These are phyloP conservation scores for Saccharomycopsis fibuligera DNA, from an alignment of 805 yeast species.

Conservation along the genomic window DNA sequence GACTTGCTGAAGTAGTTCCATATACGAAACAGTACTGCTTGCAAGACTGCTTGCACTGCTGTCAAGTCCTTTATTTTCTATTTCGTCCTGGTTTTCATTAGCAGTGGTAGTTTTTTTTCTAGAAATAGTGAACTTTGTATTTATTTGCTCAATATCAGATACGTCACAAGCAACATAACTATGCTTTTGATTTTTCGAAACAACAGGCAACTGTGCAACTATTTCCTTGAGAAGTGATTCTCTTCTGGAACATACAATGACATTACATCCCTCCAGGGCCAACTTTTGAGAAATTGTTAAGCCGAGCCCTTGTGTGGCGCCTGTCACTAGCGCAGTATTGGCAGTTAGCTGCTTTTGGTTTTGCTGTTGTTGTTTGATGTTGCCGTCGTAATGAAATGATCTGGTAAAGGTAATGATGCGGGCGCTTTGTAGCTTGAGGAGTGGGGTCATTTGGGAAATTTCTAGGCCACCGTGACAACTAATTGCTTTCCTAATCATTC, in stretches of 20 bases:
- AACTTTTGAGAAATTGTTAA: constrained; percentile 44
- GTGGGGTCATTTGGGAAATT: too few species aligned
- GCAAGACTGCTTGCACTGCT: neutral
- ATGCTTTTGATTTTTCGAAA: constrained; percentile 26
- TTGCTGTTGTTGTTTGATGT: too few species aligned
- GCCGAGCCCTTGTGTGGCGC: constrained; percentile 70
- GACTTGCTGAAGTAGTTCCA: constrained; percentile 19
- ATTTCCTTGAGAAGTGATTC: constrained; percentile 30
- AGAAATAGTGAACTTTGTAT: constrained; percentile 14
- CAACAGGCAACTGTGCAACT: constrained; percentile 13
- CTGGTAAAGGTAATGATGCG: too few species aligned
- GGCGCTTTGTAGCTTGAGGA: too few species aligned
- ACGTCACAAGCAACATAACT: constrained; percentile 33
- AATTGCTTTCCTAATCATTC: too few species aligned
- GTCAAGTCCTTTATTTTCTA: too few species aligned
- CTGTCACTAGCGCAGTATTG: constrained; percentile 59
- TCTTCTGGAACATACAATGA: constrained; percentile 47
- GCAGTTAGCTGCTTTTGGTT: too few species aligned
- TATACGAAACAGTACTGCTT: neutral
- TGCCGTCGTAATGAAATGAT: too few species aligned
- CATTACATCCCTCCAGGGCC: constrained; percentile 44
- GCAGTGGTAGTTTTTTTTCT: neutral
- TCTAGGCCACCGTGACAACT: too few species aligned
- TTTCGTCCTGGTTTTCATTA: neutral
- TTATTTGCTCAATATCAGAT: constrained; percentile 19